A percentile compares a stretch with the other conserved stretches of the same genome.
phyloP scores from a whole-genome alignment of 2,329 filamentous ascomycete species.

The Pseudogymnoascus sp. region DNA sequence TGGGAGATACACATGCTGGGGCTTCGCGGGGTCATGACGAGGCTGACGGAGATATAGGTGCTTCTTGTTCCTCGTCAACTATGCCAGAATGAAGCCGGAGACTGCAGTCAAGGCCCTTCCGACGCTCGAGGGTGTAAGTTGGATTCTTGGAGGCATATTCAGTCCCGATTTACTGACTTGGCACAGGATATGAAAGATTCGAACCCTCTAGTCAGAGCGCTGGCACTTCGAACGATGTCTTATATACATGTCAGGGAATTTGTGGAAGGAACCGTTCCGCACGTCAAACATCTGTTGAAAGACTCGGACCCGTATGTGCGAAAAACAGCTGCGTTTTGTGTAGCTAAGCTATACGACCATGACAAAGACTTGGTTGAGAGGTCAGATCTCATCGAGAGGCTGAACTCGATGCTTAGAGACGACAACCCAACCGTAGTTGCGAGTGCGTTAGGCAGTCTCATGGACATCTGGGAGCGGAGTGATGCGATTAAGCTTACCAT shows the following conservation, averaged over 20 bases:
- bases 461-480: constrained; percentile 98
- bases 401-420: constrained; percentile 84
- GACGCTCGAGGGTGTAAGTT: constrained; percentile 66
- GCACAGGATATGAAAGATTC: constrained; percentile 81
- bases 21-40: constrained; percentile 10
- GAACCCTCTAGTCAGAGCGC: constrained; percentile 85
- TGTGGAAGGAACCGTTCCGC: constrained; percentile 79
- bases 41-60: constrained; percentile 54
- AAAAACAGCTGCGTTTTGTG: constrained; percentile 92
- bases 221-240: constrained; percentile 90
- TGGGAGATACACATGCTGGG: not conserved
- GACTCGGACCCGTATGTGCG: constrained; percentile 93
- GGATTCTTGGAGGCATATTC: not conserved
- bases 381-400: constrained; percentile 83
- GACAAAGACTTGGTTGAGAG: constrained; percentile 82
- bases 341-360: constrained; percentile 96
- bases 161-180: constrained; percentile 5
- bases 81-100: constrained; percentile 88
- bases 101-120: constrained; percentile 89
- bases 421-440: constrained; percentile 97
- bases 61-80: constrained; percentile 95
- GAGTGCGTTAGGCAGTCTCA: constrained; percentile 79
- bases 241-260: constrained; percentile 97
- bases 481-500: constrained; percentile 97
- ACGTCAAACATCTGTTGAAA: constrained; percentile 73